phyloP scores from a whole-genome alignment of 1,284 basidiomycete genomes.

The Ustilago sp. region DNA sequence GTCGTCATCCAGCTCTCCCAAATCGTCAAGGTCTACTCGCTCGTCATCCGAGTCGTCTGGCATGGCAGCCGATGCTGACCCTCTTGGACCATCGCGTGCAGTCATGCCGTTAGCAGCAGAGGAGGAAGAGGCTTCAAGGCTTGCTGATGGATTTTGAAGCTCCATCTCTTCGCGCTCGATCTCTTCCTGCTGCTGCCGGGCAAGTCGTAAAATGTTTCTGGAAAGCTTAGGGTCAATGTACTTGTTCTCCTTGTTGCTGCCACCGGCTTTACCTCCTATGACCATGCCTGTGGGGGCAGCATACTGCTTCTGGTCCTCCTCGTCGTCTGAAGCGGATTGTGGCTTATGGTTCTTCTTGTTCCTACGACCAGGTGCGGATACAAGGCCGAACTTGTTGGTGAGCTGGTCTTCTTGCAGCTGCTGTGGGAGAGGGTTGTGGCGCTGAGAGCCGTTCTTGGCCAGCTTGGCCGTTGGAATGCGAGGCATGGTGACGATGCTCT shows the following conservation, averaged over 20 bases:
- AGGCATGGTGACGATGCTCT: slow-evolving; percentile 40
- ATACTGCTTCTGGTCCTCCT: slow-evolving; percentile 34
- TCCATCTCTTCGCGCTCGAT: slow-evolving; percentile 68
- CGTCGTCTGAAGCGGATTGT: slow-evolving; percentile 33
- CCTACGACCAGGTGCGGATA: slow-evolving; percentile 52
- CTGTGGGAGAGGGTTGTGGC: slow-evolving; percentile 57
- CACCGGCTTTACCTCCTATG: slow-evolving; percentile 54
- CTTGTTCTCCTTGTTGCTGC: slow-evolving; percentile 45
- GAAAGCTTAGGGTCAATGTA: slow-evolving; percentile 77
- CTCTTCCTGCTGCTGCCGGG: slow-evolving; percentile 92
- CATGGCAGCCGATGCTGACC: slow-evolving; percentile 66
- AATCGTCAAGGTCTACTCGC: slow-evolving; percentile 57
- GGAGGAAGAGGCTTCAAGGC: slow-evolving; percentile 11
- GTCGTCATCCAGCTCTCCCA: slow-evolving; percentile 58
- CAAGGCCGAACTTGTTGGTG: slow-evolving; percentile 52
- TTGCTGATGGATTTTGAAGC: slow-evolving; percentile 35
- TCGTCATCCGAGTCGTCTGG: slow-evolving; percentile 70
- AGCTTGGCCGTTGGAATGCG: slow-evolving; percentile 48
- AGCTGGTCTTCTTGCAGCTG: slow-evolving; percentile 56
- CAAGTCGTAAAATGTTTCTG: slow-evolving; percentile 89
- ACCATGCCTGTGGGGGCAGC: slow-evolving; percentile 52
- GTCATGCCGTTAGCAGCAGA: slow-evolving; percentile 63
- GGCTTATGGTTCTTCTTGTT: slow-evolving; percentile 35
- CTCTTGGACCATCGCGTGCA: slow-evolving; percentile 63
- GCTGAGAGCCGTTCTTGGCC: slow-evolving; percentile 35